Base-by-base conservation (phyloP, 495 filamentous ascomycete genomes). In the Talaromyces proteolyticus region DNA sequence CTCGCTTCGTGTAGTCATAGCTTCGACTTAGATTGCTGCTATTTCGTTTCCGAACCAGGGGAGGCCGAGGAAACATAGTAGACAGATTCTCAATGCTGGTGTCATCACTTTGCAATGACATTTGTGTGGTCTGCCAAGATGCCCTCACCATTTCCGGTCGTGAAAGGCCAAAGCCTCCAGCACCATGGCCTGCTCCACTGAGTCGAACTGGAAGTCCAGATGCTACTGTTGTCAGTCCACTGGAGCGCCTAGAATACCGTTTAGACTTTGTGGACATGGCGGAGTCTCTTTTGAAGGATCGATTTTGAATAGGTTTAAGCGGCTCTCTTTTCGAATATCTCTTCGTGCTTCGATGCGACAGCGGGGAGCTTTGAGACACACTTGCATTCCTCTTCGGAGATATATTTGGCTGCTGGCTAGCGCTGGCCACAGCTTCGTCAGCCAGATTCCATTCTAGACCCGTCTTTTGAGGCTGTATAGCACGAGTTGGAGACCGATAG, bases 181-280 rank as follows among this genome's bases (percentile, higher is more conserved):
- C 69, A 8, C 73, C 73, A 55, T 75, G 74, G 1, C 73, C 73
- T 22, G 73, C 67, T 17, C 73, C 74, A 49, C 70, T 73, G 18
- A 70, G 57, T 46, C 71, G 57, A 2, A 69, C 60, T 1, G 70
- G 69, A 8, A 73, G 49, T 7, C 67, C 65, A 22, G 70, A 57
- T 22, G 66, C 65, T 42, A 69, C 54, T 18, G 62, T 60, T 4
- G 64, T 69, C 22, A 73, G 69, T 2, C 71, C 72, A 50, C 74
- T 75, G 0, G 72, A 69, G 6, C 72, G 68, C 49, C 63, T 73
- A 0, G 73, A 77, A 47, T 67, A 60, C 44, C 66, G 54, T 49
- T 61, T 73, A 0, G 68, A 74, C 26, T 64, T 58, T 6, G 68
- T 65, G 19, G 70, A 74, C 38, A 65, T 55, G 7, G 65, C 57